Conservation (phyloP, 2,329 filamentous ascomycete species). For the Daldinia sp. region DNA sequence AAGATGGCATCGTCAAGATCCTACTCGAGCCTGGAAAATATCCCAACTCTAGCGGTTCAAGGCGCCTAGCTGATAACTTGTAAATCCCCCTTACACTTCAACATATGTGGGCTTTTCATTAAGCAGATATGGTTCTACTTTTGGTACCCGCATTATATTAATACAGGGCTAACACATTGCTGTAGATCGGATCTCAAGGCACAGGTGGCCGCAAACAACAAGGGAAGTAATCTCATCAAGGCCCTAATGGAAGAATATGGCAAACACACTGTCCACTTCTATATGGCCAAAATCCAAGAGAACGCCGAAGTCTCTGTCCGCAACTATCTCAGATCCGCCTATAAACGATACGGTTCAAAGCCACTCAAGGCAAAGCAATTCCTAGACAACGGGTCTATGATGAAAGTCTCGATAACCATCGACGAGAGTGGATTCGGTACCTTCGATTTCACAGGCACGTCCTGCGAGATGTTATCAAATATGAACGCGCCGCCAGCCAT, state of each 20-base stretch:
- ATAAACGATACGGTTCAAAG: slow-evolving; percentile 62
- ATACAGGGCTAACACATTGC: not conserved
- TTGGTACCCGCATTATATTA: not conserved
- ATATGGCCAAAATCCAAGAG: slow-evolving; percentile 58
- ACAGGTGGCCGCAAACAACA: slow-evolving; percentile 58
- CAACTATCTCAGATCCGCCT: slow-evolving; percentile 47
- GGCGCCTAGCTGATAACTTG: slow-evolving; percentile 57
- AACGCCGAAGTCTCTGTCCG: slow-evolving; percentile 57
- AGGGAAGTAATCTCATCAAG: slow-evolving; percentile 54
- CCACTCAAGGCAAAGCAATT: slow-evolving; percentile 76
- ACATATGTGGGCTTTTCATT: not conserved
- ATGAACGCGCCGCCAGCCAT: slow-evolving; percentile 52
- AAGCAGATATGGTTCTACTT: not conserved
- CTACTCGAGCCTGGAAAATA: slow-evolving; percentile 53
- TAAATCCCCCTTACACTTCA: slow-evolving; percentile 52
- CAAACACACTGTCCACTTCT: slow-evolving; percentile 52
- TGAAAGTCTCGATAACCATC: slow-evolving; percentile 59
- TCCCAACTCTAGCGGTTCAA: slow-evolving; percentile 54
- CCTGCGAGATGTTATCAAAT: slow-evolving; percentile 61
- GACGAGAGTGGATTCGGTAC: slow-evolving; percentile 77
- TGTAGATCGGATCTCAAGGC: slow-evolving; percentile 52
- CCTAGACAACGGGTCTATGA: slow-evolving; percentile 72
- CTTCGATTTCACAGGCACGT: slow-evolving; percentile 64
- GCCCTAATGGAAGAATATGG: slow-evolving; percentile 53
- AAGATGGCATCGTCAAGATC: slow-evolving; percentile 50